Conservation (phyloP, 2,329 filamentous ascomycete genomes). For the Pseudomassariella vexata region DNA sequence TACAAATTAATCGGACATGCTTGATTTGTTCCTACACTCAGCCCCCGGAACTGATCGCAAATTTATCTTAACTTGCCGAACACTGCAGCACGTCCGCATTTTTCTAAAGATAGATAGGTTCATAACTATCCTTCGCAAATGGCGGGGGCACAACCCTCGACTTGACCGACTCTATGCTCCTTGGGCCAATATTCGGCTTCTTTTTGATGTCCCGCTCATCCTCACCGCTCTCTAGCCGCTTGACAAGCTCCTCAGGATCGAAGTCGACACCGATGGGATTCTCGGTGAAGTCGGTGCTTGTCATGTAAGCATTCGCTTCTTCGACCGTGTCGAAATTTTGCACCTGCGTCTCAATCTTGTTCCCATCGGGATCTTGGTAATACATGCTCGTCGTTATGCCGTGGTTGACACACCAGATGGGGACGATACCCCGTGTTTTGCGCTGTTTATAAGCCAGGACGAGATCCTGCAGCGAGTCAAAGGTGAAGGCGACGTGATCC, state of each 20-base stretch:
- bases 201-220: constrained; percentile 19
- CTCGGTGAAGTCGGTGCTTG: constrained; percentile 23
- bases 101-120: too few species aligned
- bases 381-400: constrained; percentile 41
- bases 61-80: too few species aligned
- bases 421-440: constrained; percentile 28
- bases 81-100: too few species aligned
- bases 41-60: too few species aligned
- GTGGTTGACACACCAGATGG: constrained; percentile 40
- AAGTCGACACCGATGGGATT: constrained; percentile 39
- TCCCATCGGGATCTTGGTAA: constrained; percentile 43
- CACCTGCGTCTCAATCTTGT: constrained; percentile 39
- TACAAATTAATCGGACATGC: too few species aligned
- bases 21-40: too few species aligned
- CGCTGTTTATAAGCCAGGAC: constrained; percentile 28
- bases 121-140: too few species aligned
- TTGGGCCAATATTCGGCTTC: constrained; percentile 16
- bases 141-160: too few species aligned
- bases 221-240: constrained; percentile 17
- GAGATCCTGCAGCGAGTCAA: constrained; percentile 27
- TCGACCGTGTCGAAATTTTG: constrained; percentile 32
- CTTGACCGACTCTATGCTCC: too few species aligned
- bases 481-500: constrained; percentile 37
- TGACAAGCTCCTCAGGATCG: constrained; percentile 35
- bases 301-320: constrained; percentile 35